phyloP scores from a whole-genome alignment of 2,329 filamentous ascomycete genomes.

The Diaporthe citrichinensis region DNA sequence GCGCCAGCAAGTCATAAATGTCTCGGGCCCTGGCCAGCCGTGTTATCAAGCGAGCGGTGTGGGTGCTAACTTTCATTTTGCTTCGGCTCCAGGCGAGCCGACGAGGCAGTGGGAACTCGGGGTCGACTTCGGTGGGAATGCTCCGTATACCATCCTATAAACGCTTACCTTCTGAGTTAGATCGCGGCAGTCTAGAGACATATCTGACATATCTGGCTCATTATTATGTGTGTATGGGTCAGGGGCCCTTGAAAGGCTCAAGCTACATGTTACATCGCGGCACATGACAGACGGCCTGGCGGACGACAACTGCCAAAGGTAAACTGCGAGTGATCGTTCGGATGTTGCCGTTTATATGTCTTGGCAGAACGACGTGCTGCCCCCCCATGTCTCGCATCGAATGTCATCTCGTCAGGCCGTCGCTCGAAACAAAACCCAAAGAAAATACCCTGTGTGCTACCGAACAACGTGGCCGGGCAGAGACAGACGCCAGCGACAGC shows the following conservation, averaged over 20 bases:
- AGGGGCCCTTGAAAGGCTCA: slow-evolving; percentile 7
- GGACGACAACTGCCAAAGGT: slow-evolving; percentile 3
- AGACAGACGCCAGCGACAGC: neutral
- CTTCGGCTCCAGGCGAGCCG: slow-evolving; percentile 2
- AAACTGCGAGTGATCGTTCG: slow-evolving; percentile 18
- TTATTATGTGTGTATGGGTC: neutral
- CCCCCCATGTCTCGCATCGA: slow-evolving; percentile 30
- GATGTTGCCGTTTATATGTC: slow-evolving; percentile 11
- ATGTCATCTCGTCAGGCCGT: slow-evolving; percentile 7
- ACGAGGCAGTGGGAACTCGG: neutral
- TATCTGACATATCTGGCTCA: neutral
- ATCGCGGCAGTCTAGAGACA: neutral
- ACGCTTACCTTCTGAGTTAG: neutral
- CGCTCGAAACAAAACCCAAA: slow-evolving; percentile 22
- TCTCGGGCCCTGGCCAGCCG: slow-evolving; percentile 28
- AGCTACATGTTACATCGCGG: slow-evolving; percentile 26
- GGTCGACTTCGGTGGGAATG: neutral
- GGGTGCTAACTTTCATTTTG: slow-evolving; percentile 20
- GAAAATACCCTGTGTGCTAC: slow-evolving; percentile 9
- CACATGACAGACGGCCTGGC: neutral
- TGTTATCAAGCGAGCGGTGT: slow-evolving; percentile 27
- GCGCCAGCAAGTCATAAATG: slow-evolving; percentile 28
- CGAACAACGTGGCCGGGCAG: slow-evolving; percentile 21
- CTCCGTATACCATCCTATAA: neutral
- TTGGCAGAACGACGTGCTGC: slow-evolving; percentile 14